phyloP scores from a whole-genome alignment of 225 moss, liverwort and hornwort species.

The Antitrichia curtipendula region DNA sequence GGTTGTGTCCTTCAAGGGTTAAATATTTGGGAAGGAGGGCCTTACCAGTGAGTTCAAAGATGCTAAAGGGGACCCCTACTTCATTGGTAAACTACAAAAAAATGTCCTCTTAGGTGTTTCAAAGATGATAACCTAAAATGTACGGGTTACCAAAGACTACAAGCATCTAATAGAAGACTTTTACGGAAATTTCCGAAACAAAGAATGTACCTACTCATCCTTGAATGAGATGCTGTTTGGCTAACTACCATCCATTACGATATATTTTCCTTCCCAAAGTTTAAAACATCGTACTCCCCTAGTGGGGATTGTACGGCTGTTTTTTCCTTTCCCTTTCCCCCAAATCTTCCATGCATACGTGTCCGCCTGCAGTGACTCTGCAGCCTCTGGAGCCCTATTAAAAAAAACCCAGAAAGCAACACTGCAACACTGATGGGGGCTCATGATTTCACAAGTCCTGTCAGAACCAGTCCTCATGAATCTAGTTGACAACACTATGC shows the following conservation, averaged over 20 bases:
- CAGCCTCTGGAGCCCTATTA: background rate
- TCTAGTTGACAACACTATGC: background rate
- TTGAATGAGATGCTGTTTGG: background rate
- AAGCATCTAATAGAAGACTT: background rate
- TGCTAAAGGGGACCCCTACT: too few relatives aligned
- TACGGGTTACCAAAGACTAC: rapidly evolving
- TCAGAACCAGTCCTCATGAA: background rate
- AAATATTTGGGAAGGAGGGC: too few relatives aligned
- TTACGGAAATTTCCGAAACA: rapidly evolving
- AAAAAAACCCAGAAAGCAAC: background rate
- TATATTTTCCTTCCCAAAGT: background rate
- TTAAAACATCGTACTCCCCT: background rate
- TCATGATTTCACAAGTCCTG: background rate
- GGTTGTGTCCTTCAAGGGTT: too few relatives aligned
- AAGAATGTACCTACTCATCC: background rate
- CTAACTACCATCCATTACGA: background rate
- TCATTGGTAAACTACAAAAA: too few relatives aligned
- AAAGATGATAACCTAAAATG: rapidly evolving
- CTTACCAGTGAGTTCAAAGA: too few relatives aligned
- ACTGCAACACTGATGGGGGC: background rate
- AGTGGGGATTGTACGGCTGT: too few relatives aligned
- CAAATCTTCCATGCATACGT: background rate
- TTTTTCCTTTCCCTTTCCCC: background rate
- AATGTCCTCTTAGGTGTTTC: background rate
- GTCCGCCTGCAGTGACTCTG: background rate